These are phyloP conservation scores for Epichloe bromicola DNA, from an alignment of 2,329 filamentous ascomycete genomes.

Conservation along the genomic window DNA sequence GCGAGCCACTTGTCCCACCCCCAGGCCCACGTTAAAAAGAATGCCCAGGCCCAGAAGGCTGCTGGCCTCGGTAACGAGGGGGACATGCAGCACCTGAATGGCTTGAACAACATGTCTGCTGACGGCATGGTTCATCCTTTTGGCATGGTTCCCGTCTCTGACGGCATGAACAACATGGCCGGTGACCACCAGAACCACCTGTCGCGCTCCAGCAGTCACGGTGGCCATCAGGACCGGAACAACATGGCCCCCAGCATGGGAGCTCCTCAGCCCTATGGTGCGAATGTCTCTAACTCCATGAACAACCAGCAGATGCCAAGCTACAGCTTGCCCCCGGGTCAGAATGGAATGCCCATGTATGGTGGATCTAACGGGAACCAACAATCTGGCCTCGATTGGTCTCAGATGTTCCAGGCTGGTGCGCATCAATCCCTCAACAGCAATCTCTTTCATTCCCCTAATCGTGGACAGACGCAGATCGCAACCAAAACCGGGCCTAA, in stretches of 20 bases:
- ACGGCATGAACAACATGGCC: constrained; percentile 46
- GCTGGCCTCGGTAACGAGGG: constrained; percentile 39
- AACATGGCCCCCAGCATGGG: constrained; percentile 40
- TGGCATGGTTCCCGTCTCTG: constrained; percentile 40
- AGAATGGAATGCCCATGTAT: constrained; percentile 54
- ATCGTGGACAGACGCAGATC: constrained; percentile 56
- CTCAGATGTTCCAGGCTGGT: constrained; percentile 65
- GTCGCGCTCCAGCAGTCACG: constrained; percentile 46
- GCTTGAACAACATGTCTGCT: constrained; percentile 43
- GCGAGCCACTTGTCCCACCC: constrained; percentile 90
- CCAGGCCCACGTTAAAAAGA: constrained; percentile 77
- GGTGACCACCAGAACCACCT: constrained; percentile 46
- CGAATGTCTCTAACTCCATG: constrained; percentile 49
- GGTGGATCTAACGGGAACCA: constrained; percentile 46
- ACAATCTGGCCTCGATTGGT: constrained; percentile 58
- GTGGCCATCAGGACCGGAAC: constrained; percentile 42
- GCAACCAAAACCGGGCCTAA: constrained; percentile 55
- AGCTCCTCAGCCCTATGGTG: constrained; percentile 41
- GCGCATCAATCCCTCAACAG: constrained; percentile 50
- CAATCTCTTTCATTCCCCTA: constrained; percentile 41
- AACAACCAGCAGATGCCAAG: constrained; percentile 49
- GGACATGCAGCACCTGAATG: constrained; percentile 46
- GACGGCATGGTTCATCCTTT: constrained; percentile 47
- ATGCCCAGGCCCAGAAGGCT: constrained; percentile 45
- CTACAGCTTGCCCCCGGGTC: constrained; percentile 51